Conservation (phyloP, 163 green algal genomes). For the Coccomyxa subellipsoidea region DNA sequence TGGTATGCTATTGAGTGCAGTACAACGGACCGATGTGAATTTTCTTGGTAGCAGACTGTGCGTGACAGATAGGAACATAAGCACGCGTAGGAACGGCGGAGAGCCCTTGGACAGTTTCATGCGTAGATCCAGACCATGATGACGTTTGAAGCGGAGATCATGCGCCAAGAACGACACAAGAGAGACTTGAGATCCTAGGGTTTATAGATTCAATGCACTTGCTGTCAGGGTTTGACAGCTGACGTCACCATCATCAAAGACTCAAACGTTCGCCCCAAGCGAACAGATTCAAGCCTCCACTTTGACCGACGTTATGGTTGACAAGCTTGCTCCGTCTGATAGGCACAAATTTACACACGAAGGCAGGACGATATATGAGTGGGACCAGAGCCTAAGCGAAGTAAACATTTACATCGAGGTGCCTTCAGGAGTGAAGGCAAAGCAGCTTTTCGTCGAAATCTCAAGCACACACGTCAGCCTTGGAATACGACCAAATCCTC, state of each 20-base stretch:
- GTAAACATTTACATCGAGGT: conserved; percentile 78
- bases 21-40: not conserved
- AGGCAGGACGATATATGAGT: conserved; percentile 79
- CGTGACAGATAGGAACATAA: not conserved
- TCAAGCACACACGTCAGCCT: conserved; percentile 52
- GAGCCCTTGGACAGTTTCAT: not conserved
- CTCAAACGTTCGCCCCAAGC: no score
- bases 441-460: conserved; percentile 75
- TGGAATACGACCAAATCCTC: conserved; percentile 74
- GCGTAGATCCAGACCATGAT: no score
- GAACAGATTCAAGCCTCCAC: no score
- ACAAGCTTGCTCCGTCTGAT: not conserved
- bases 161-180: no score
- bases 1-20: not conserved
- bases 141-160: no score
- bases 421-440: conserved; percentile 64
- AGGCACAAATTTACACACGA: conserved; percentile 29
- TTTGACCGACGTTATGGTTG: not conserved
- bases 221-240: no score
- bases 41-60: not conserved
- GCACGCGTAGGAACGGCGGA: not conserved
- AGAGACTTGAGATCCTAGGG: no score
- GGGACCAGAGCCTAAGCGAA: conserved; percentile 86
- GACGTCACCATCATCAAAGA: no score
- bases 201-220: no score